phyloP scores from a whole-genome alignment of 768 basidiomycete species.

The Rhizopogon salebrosus region DNA sequence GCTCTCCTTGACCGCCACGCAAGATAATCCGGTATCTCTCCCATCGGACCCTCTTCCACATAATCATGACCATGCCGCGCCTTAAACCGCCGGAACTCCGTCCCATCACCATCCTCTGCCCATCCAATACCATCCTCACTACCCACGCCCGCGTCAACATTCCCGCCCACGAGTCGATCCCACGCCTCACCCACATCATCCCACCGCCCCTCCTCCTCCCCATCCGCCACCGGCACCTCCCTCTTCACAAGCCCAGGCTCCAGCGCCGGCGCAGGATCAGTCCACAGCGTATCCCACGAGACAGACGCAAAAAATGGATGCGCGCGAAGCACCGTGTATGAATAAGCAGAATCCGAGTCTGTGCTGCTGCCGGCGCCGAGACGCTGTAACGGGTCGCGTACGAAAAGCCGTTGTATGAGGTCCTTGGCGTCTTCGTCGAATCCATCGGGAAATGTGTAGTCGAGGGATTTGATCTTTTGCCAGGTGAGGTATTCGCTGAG shows the following conservation, averaged over 20 bases:
- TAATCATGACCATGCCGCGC: constrained; percentile 3
- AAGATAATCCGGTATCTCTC: constrained; percentile 33
- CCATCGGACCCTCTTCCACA: constrained; percentile 38
- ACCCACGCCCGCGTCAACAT: constrained; percentile 17
- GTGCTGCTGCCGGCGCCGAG: constrained; percentile 60
- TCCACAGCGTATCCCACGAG: constrained; percentile 65
- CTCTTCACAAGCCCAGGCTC: constrained; percentile 55
- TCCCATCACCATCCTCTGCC: constrained; percentile 42
- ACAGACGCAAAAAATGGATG: constrained; percentile 61
- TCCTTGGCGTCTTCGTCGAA: constrained; percentile 82
- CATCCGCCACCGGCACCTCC: constrained; percentile 27
- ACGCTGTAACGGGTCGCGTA: constrained; percentile 56
- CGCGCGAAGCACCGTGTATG: constrained; percentile 43
- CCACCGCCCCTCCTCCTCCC: constrained; percentile 35
- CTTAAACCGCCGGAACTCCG: constrained; percentile 22
- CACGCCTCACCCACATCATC: constrained; percentile 50
- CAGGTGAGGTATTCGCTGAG: constrained; percentile 91
- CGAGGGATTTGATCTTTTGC: constrained; percentile 86
- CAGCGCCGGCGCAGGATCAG: constrained; percentile 49
- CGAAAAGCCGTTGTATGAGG: constrained; percentile 73
- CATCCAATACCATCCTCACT: constrained; percentile 43
- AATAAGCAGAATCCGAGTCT: constrained; percentile 31
- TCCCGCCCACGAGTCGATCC: constrained; percentile 38
- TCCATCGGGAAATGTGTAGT: constrained; percentile 82
- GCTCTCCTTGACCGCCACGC: not conserved